Evolutionary conservation across 2,329 filamentous ascomycete genomes (phyloP), one percentile per base, ranked within the genome.

Genomic region (Hortaea sp.): DNA sequence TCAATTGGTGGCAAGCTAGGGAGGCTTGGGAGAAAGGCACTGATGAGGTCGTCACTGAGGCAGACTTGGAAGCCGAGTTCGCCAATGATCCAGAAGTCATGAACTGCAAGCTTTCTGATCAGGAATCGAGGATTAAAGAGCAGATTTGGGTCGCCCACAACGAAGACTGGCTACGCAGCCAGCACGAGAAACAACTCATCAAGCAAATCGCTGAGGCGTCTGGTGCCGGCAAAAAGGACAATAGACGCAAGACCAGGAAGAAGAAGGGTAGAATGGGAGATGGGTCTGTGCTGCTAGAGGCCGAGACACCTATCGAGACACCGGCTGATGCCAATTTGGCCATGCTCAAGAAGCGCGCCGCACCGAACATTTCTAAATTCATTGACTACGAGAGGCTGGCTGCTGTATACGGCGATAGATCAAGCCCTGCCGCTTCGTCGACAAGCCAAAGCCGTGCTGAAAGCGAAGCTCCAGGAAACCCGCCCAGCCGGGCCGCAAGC

Each of bases 131-230:
- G 31, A 79, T 88, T 60, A 97, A 95, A 64, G 89, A 95, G 64
- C 80, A 81, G 49, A 85, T 97, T 44, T 98, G 92, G 92, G 81
- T 94, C 39, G 89, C 90, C 49, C 82, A 89, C 62, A 97, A 98
- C 66, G 88, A 92, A 63, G 88, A 94, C 55, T 98, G 89, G 78
- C 74, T 98, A 35, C 85, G 90, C 6, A 78, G 81, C 42, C 84
- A 94, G 61, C 88, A 95, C 60, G 81, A 85, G 49, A 94, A 92
- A 65, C 75, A 84, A 5, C 83, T 94, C 47, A 78, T 84, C 35
- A 78, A 81, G 49, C 86, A 88, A 32, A 64, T 80, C 12, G 71
- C 71, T n/a, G 73, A 76, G 50, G 73, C 72, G 9, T 69, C 71
- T 31, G 70, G 72, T 44, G 45, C 42, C 12, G 46, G 45, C 29